These are phyloP conservation scores for Chamaecyparis obtusa DNA, from an alignment of 75 land plant genomes.

Conservation along the genomic window DNA sequence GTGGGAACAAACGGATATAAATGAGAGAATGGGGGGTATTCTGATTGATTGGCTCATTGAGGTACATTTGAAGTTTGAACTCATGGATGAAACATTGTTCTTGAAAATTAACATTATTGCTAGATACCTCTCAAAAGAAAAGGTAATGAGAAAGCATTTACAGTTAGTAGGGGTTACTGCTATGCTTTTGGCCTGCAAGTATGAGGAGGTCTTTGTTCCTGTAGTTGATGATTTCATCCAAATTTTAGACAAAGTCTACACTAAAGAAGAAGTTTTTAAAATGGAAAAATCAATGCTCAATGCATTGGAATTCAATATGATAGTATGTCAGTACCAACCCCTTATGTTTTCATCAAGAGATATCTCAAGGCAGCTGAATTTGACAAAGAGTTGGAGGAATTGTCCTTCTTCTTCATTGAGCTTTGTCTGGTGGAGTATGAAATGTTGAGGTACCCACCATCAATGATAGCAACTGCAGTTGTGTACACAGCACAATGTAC, in stretches of 20 bases:
- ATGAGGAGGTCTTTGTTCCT: conserved; percentile 91
- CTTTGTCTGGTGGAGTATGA: conserved; percentile 86
- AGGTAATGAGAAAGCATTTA: conserved; percentile 73
- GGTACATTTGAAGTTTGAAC: conserved; percentile 87
- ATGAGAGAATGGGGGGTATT: conserved; percentile 83
- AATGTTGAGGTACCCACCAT: conserved; percentile 79
- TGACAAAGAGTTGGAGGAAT: conserved; percentile 62
- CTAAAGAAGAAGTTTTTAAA: conserved; percentile 59
- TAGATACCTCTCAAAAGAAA: conserved; percentile 54
- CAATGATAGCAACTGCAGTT: conserved; percentile 87
- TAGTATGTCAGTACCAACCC: conserved; percentile 89
- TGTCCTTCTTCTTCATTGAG: conserved; percentile 77
- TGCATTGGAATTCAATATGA: conserved; percentile 74
- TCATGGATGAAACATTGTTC: conserved; percentile 85
- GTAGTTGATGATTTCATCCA: conserved; percentile 65
- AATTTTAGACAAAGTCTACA: conserved; percentile 84
- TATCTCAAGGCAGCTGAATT: conserved; percentile 77
- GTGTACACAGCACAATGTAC: conserved; percentile 78
- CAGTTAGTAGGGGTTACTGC: conserved; percentile 93
- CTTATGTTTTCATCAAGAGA: conserved; percentile 83
- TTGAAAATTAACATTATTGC: conserved; percentile 82
- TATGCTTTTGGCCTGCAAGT: conserved; percentile 94
- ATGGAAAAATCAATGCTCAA: conserved; percentile 88
- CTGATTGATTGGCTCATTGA: conserved; percentile 88
- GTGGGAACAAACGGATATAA: conserved; percentile 65